These are phyloP conservation scores for Nepenthes mirabilis DNA, from an alignment of 148 eudicot genomes.

Conservation along the genomic window DNA sequence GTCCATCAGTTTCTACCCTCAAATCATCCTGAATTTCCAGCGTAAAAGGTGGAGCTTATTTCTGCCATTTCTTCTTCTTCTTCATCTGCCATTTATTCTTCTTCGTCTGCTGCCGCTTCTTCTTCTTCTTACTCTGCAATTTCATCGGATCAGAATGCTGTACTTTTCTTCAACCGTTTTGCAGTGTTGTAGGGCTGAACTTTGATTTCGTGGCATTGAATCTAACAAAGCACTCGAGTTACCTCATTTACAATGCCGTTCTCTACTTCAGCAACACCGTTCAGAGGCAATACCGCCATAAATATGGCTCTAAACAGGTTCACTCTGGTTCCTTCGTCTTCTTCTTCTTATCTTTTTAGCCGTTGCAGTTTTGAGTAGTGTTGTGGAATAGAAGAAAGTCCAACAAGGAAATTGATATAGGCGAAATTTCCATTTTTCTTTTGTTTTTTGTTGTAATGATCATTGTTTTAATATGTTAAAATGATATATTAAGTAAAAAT, in stretches of 20 bases:
- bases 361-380: neutral
- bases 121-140: too few species aligned
- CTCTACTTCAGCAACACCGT: slow-evolving; percentile 72
- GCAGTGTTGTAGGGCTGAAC: slow-evolving; percentile 83
- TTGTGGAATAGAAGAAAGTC: neutral
- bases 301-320: slow-evolving; percentile 58
- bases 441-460: too few species aligned
- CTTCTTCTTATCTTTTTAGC: neutral
- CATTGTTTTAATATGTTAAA: too few species aligned
- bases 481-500: too few species aligned
- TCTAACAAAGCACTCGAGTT: slow-evolving; percentile 72
- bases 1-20: slow-evolving; percentile 94
- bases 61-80: too few species aligned
- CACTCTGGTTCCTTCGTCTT: neutral
- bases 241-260: slow-evolving; percentile 71
- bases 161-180: neutral
- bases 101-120: too few species aligned
- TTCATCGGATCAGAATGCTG: too few species aligned
- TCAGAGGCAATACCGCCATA: slow-evolving; percentile 57
- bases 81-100: too few species aligned
- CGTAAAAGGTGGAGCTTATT: slow-evolving; percentile 53
- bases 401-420: too few species aligned
- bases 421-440: too few species aligned
- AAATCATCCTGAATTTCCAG: slow-evolving; percentile 60
- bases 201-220: slow-evolving; percentile 72